Evolutionary conservation across 345 rosid species (phyloP).

Genomic region (Citrus maxima): DNA sequence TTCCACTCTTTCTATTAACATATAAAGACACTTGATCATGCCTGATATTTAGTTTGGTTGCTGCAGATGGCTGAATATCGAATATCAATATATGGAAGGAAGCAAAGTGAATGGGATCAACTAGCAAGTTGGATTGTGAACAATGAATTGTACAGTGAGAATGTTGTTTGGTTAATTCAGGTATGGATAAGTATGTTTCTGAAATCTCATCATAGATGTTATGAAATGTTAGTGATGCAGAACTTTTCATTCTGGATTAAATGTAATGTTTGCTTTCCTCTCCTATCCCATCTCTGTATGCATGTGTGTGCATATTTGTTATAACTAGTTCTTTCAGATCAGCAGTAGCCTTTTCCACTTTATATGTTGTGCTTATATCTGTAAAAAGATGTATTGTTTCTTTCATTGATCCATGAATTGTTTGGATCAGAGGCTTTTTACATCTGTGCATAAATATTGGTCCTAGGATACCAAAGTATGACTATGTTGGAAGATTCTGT

Average conservation of each 20-base stretch:
- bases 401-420: neutral
- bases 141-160: slow-evolving; percentile 92
- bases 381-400: neutral
- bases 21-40: neutral
- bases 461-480: neutral
- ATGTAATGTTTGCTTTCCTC: neutral
- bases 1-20: neutral
- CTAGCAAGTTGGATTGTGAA: slow-evolving; percentile 99
- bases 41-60: slow-evolving; percentile 19
- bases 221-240: neutral
- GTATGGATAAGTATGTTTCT: slow-evolving; percentile 30
- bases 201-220: neutral
- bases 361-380: neutral
- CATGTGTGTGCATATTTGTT: neutral
- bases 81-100: slow-evolving; percentile 95
- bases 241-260: neutral
- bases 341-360: neutral
- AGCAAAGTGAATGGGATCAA: slow-evolving; percentile 99
- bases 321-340: neutral
- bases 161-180: slow-evolving; percentile 99
- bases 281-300: neutral
- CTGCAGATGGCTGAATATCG: slow-evolving; percentile 99
- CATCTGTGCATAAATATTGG: neutral
- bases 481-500: neutral
- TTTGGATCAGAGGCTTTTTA: neutral